Base-by-base conservation (phyloP, 306 rosid genomes). In the Cicer cuneatum region DNA sequence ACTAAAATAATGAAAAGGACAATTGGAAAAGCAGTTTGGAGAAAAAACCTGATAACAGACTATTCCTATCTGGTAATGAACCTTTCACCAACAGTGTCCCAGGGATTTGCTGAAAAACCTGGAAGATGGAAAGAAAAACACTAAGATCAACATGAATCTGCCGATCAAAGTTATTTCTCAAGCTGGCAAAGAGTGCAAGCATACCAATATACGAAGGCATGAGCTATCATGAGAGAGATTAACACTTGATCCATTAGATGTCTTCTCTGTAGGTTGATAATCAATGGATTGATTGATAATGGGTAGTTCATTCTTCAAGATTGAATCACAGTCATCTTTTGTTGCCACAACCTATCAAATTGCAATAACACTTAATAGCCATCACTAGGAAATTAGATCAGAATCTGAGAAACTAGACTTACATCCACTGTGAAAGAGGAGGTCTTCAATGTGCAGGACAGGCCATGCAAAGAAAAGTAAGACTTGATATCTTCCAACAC, bases 71-170 rank as follows among this genome's bases (percentile, higher is more conserved):
- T 83, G 88, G 87, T 78, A 89, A 81, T 68, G 97, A 89, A 72
- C 92, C 93, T 80, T 88, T 93, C 82, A 91, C 96, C 72, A 93
- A 86, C 72, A 91, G 86, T 62, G 92, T 84, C 71, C 98, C 96
- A 0, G 92, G 96, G 40, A 81, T 86, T 83, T 93, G 97, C 86
- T 91, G 98, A 86, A 91, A 89, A 75, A 93, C 91, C 96, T 93
- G 84, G n/a, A 48, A 39, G 56, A 73, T 51, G 64, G 65, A 71
- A 45, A 8, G 49, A 13, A 48, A 2, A 64, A 7, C 10, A 21
- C 42, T 10, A 57, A 54, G 63, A 47, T 80, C 67, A 69, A 66
- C 24, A 18, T 56, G 46, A 72, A 18, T 78, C 60, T 52, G 24
- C 77, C 12, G 56, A 78, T 65, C 66, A 66, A 49, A 75, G 60